These are phyloP conservation scores for Roridomyces roridus DNA, from an alignment of 768 basidiomycete genomes.

Conservation along the genomic window DNA sequence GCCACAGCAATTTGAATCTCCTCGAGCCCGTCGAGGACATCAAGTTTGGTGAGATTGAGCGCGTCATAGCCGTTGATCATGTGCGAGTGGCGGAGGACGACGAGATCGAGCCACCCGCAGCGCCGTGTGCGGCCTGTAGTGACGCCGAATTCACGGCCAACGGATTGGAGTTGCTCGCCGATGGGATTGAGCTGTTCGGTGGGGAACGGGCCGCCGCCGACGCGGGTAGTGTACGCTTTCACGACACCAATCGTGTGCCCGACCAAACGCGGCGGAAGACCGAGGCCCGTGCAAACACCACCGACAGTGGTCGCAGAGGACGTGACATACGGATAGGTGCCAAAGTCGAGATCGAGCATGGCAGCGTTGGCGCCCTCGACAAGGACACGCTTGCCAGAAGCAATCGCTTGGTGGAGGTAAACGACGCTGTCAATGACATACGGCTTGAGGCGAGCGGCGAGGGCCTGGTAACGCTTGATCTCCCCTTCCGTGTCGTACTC, in stretches of 20 bases:
- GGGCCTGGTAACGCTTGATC: constrained; percentile 85
- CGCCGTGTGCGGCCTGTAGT: constrained; percentile 93
- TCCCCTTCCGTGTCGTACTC: constrained; percentile 99
- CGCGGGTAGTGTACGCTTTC: constrained; percentile 98
- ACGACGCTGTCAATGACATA: constrained; percentile 89
- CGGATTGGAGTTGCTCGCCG: constrained; percentile 90
- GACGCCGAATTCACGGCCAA: constrained; percentile 89
- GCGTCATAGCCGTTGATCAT: constrained; percentile 95
- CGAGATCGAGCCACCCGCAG: constrained; percentile 97
- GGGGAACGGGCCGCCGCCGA: constrained; percentile 98
- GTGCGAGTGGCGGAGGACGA: constrained; percentile 91
- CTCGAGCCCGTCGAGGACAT: constrained; percentile 82
- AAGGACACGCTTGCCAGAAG: constrained; percentile 78
- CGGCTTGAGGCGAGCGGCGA: constrained; percentile 85
- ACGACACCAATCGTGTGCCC: constrained; percentile 91
- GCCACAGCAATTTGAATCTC: constrained; percentile 90
- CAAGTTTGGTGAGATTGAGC: constrained; percentile 96
- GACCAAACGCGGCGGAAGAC: constrained; percentile 89
- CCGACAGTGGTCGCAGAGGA: constrained; percentile 93
- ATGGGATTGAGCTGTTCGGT: constrained; percentile 86
- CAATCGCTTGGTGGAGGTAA: constrained; percentile 83
- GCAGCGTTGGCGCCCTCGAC: constrained; percentile 98
- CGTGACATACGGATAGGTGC: constrained; percentile 98
- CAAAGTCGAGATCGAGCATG: constrained; percentile 98
- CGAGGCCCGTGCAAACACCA: constrained; percentile 97